A percentile compares a stretch with the other conserved stretches of the same genome.
Evolutionary conservation across 305 asterid genomes (phyloP).

Genomic region (Fraxinus baroniana): DNA sequence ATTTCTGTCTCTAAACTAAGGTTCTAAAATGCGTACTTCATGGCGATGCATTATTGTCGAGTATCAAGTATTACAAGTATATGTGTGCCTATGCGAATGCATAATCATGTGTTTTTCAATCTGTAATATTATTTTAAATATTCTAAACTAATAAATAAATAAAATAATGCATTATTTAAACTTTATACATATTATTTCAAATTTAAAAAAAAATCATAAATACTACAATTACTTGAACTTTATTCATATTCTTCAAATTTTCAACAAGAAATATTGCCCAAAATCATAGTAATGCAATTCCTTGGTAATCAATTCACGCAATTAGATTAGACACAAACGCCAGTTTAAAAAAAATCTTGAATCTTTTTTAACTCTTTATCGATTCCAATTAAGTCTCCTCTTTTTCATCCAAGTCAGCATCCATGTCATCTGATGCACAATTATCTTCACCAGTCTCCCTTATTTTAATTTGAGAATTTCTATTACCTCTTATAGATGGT

Average conservation of each 20-base stretch:
- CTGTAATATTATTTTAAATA: no score
- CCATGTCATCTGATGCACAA: neutral
- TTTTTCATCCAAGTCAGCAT: neutral
- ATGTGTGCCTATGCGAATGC: neutral
- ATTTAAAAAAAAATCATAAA: neutral
- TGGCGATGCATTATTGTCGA: neutral
- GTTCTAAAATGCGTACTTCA: neutral
- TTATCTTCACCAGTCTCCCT: neutral
- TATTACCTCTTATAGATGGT: neutral
- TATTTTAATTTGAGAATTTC: neutral
- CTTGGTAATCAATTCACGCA: neutral
- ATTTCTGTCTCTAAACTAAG: neutral
- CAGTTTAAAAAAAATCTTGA: neutral
- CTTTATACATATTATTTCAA: neutral
- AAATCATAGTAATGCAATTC: neutral
- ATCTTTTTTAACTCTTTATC: neutral
- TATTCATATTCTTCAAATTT: neutral
- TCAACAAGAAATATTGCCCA: neutral
- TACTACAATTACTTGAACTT: neutral
- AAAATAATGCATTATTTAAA: neutral
- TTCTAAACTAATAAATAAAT: neutral
- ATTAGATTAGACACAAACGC: neutral
- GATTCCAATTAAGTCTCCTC: neutral
- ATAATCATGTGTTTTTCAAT: neutral
- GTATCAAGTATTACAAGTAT: neutral